Base-by-base conservation (phyloP, 176 grass and related monocot species). In the Eremochloa ophiuroides region DNA sequence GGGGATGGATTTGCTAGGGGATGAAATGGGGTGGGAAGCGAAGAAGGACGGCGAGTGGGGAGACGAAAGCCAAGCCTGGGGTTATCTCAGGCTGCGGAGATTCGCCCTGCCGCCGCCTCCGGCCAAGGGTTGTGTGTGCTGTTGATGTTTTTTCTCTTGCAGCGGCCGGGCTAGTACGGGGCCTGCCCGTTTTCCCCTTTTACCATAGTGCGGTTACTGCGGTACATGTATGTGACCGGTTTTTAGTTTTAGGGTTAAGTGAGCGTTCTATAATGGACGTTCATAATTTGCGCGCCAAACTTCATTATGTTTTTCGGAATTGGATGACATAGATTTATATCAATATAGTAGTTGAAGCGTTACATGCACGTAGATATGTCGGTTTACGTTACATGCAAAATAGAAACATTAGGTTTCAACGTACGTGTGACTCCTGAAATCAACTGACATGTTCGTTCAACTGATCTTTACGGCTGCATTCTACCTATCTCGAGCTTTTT, bases 91-190 rank as follows among this genome's bases (percentile, higher is more conserved):
- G 59, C 82, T 65, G 76, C 11, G 28, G 78, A 89, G 88, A 89
- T 86, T 90, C 88, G 37, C 67, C 23, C 67, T 90, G 88, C 83
- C 83, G 83, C 88, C 88, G 88, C 79, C 88, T 82, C 13, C 79
- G 41, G 88, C 88, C 83, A 86, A 90, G 29, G 71, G 64, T 0
- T 50, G 58, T 47, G 66, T 47, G 83, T 67, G 65, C 66, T 73
- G 35, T 18, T 65, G 31, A 85, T 47, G 72, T 46, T 85, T 71
- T 82, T 58, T 23, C 28, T 29, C 82, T 81, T 4, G 82, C 53
- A 62, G 63, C 87, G 15, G 17, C 81, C 27, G 37, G 14, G 28
- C 53, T 31, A 61, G 61, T 27, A 73, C 22, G 79, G 66, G 11
- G 46, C 16, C 31, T 14, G 10, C 31, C 22, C 10, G 20, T 42